phyloP scores from a whole-genome alignment of 768 basidiomycete genomes.

The Mycena pura region DNA sequence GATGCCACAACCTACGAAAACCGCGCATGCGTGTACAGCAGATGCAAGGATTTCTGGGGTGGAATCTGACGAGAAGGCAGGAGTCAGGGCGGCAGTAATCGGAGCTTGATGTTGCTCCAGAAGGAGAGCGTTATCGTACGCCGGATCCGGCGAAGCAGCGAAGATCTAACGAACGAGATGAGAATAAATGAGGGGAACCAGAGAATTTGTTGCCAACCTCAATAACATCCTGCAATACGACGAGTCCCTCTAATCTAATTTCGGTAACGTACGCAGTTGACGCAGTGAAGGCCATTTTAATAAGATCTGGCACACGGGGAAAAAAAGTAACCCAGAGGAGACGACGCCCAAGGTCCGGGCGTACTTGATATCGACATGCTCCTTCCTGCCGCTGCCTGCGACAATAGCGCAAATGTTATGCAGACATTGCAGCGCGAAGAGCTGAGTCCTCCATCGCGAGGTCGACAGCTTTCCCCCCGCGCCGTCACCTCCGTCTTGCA shows the following conservation, averaged over 20 bases:
- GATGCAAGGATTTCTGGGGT: slow-evolving; percentile 94
- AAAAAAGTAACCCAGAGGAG: slow-evolving; percentile 72
- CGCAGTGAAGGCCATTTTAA: slow-evolving; percentile 98
- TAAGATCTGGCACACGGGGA: slow-evolving; percentile 90
- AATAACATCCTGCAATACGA: slow-evolving; percentile 91
- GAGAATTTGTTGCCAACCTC: slow-evolving; percentile 56
- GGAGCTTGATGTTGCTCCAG: slow-evolving; percentile 98
- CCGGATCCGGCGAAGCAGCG: slow-evolving; percentile 85
- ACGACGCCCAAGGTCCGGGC: slow-evolving; percentile 68
- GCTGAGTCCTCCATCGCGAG: slow-evolving; percentile 94
- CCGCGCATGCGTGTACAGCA: slow-evolving; percentile 91
- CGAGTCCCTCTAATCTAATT: slow-evolving; percentile 88
- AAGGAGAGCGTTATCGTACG: slow-evolving; percentile 87
- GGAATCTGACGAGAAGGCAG: slow-evolving; percentile 94
- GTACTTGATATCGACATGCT: slow-evolving; percentile 82
- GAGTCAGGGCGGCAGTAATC: slow-evolving; percentile 95
- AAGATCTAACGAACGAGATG: slow-evolving; percentile 68
- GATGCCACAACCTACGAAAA: slow-evolving; percentile 94
- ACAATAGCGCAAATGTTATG: slow-evolving; percentile 88
- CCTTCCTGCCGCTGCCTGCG: slow-evolving; percentile 70
- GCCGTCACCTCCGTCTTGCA: slow-evolving; percentile 48
- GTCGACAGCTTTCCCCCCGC: slow-evolving; percentile 55
- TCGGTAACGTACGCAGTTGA: slow-evolving; percentile 96
- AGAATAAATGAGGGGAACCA: not conserved
- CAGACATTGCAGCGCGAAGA: slow-evolving; percentile 92